Evolutionary conservation across 2,329 filamentous ascomycete genomes (phyloP).

Genomic region (Aspergillus spinulosporus): DNA sequence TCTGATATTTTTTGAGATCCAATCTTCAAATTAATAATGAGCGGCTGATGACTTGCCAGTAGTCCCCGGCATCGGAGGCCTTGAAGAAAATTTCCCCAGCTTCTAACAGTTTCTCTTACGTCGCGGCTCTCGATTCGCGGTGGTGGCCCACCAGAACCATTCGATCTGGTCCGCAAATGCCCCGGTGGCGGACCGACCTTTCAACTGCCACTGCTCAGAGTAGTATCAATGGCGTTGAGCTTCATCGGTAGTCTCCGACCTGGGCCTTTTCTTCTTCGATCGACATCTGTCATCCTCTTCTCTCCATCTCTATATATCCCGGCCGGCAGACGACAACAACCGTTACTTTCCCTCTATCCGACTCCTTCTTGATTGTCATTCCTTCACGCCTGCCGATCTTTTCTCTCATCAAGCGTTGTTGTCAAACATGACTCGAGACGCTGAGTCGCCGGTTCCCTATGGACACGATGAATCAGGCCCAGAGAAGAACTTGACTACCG

Average conservation of each 20-base stretch:
- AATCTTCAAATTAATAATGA: conserved; percentile 9
- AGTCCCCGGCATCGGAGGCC: conserved; percentile 13
- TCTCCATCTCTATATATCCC: conserved; percentile 3
- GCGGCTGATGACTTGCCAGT: conserved; percentile 1
- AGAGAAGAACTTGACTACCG: conserved; percentile 14
- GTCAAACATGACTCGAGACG: conserved; percentile 15
- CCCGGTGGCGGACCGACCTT: conserved; percentile 17
- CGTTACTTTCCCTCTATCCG: background rate
- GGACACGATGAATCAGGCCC: conserved; percentile 16
- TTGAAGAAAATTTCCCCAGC: conserved; percentile 21
- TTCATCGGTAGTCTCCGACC: conserved; percentile 2
- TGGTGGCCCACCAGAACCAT: conserved; percentile 19
- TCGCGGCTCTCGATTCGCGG: conserved; percentile 22
- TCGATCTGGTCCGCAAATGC: conserved; percentile 10
- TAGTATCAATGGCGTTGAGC: background rate
- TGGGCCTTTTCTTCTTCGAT: background rate
- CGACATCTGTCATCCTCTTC: background rate
- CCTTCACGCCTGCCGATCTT: background rate
- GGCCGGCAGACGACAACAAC: background rate
- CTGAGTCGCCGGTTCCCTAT: conserved; percentile 13
- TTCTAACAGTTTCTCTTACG: conserved; percentile 26
- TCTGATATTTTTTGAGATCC: background rate
- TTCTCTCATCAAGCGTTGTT: conserved; percentile 13
- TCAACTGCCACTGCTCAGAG: background rate
- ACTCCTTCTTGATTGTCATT: background rate